phyloP scores from a whole-genome alignment of 768 basidiomycete species.

The Dioszegia crocea region DNA sequence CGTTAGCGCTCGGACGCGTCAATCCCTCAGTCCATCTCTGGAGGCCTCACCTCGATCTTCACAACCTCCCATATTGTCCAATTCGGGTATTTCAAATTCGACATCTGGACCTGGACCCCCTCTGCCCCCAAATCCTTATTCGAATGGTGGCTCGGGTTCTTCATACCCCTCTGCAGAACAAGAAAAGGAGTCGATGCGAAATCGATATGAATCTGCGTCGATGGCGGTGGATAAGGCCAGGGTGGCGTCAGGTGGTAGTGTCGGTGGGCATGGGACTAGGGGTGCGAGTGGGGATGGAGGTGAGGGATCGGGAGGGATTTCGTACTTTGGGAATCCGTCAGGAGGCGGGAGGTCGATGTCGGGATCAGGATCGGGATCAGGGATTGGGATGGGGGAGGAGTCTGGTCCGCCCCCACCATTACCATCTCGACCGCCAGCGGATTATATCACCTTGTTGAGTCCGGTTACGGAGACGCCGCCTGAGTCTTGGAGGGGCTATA shows the following conservation, averaged over 20 bases:
- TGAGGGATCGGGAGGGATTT: not conserved
- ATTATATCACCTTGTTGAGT: conserved; percentile 42
- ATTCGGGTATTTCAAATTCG: no score
- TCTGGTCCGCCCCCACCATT: conserved; percentile 40
- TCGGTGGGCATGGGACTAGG: not conserved
- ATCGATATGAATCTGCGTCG: conserved; percentile 34
- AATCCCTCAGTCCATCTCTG: not conserved
- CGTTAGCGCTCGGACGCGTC: not conserved
- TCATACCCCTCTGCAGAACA: conserved; percentile 31
- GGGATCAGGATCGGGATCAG: no score
- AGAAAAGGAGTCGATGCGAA: conserved; percentile 42
- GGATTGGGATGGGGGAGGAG: not conserved
- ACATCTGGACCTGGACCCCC: no score
- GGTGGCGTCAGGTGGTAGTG: not conserved
- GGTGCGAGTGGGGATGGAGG: not conserved
- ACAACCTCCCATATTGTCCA: not conserved
- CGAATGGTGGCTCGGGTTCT: not conserved
- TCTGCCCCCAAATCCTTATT: no score
- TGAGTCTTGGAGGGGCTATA: not conserved
- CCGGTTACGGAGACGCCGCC: conserved; percentile 14
- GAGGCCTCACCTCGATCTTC: not conserved
- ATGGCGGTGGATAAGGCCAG: not conserved
- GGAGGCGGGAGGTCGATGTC: no score
- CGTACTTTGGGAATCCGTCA: no score
- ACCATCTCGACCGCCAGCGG: conserved; percentile 39